Evolutionary conservation across 495 filamentous ascomycete genomes (phyloP).

Genomic region (Penicillium odoratum): DNA sequence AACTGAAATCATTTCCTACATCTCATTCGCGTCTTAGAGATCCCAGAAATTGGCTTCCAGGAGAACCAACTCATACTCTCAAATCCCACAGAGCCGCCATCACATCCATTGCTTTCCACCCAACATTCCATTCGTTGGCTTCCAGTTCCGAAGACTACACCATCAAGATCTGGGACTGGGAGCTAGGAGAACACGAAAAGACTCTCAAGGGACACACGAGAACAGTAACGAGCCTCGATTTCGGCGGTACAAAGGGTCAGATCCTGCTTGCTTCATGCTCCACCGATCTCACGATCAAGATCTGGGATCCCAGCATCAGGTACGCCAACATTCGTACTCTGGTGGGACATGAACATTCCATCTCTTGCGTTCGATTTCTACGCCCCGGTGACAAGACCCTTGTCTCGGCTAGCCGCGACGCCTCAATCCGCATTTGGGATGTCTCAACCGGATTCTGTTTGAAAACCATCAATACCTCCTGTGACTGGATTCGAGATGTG

Average conservation of each 20-base stretch:
- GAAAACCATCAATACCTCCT: slow-evolving; percentile 1
- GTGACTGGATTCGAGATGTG: slow-evolving; percentile 80
- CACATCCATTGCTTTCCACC: slow-evolving; percentile 89
- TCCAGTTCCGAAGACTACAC: slow-evolving; percentile 92
- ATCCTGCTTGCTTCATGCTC: slow-evolving; percentile 87
- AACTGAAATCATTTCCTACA: not conserved
- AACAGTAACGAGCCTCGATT: slow-evolving; percentile 83
- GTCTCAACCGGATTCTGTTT: slow-evolving; percentile 9
- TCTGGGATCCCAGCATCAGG: slow-evolving; percentile 90
- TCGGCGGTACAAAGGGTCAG: slow-evolving; percentile 77
- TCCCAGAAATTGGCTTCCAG: slow-evolving; percentile 7
- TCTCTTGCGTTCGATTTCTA: slow-evolving; percentile 84
- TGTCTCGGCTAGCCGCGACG: slow-evolving; percentile 62
- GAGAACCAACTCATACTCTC: not conserved
- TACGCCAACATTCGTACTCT: slow-evolving; percentile 91
- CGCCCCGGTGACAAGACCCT: slow-evolving; percentile 76
- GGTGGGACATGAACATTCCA: slow-evolving; percentile 86
- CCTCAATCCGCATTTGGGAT: slow-evolving; percentile 17
- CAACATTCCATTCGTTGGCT: slow-evolving; percentile 81
- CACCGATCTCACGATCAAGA: slow-evolving; percentile 85
- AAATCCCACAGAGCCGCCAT: slow-evolving; percentile 36
- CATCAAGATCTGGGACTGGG: slow-evolving; percentile 97
- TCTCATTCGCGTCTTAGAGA: not conserved
- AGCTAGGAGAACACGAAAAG: slow-evolving; percentile 83
- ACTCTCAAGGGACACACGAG: slow-evolving; percentile 91